Conservation (phyloP, 1,284 basidiomycete species). For the Cryptococcus sp. region DNA sequence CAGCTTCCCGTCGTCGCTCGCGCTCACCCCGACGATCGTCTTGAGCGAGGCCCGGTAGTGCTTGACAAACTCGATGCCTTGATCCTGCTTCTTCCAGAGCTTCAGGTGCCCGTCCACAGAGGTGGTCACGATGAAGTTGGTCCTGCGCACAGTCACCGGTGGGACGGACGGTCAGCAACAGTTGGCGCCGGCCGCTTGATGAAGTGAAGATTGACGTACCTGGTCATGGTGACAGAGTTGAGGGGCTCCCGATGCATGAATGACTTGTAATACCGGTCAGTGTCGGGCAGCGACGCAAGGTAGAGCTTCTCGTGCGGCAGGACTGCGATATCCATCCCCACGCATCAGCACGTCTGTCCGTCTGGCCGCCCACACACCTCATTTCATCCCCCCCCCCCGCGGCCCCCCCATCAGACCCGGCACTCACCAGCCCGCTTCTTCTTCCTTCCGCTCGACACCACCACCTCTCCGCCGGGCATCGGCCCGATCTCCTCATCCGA, state of each 20-base stretch:
- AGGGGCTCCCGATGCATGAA: conserved; percentile 97
- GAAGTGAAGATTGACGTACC: conserved; percentile 54
- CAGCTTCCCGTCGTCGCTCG: conserved; percentile 87
- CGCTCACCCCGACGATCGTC: conserved; percentile 73
- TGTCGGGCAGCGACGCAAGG: conserved; percentile 83
- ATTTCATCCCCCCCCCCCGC: conserved; percentile 48
- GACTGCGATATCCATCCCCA: conserved; percentile 51
- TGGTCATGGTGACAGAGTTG: conserved; percentile 81
- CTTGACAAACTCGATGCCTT: conserved; percentile 89
- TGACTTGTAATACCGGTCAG: conserved; percentile 92
- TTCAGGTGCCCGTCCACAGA: conserved; percentile 95
- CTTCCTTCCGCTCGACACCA: conserved; percentile 22
- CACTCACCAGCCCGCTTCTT: conserved; percentile 44
- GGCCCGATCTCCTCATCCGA: conserved; percentile 46
- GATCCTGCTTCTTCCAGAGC: conserved; percentile 96
- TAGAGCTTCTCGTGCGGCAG: conserved; percentile 77
- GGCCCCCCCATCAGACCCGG: not conserved
- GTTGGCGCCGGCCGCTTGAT: not conserved
- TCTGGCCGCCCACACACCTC: conserved; percentile 34
- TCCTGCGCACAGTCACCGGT: conserved; percentile 55
- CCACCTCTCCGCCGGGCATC: conserved; percentile 24
- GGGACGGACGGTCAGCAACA: not conserved
- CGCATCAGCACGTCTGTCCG: conserved; percentile 8
- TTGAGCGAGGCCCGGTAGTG: conserved; percentile 87
- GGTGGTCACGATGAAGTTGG: conserved; percentile 89